Conservation (phyloP, 2,329 filamentous ascomycete genomes). For the Fusarium sp. region DNA sequence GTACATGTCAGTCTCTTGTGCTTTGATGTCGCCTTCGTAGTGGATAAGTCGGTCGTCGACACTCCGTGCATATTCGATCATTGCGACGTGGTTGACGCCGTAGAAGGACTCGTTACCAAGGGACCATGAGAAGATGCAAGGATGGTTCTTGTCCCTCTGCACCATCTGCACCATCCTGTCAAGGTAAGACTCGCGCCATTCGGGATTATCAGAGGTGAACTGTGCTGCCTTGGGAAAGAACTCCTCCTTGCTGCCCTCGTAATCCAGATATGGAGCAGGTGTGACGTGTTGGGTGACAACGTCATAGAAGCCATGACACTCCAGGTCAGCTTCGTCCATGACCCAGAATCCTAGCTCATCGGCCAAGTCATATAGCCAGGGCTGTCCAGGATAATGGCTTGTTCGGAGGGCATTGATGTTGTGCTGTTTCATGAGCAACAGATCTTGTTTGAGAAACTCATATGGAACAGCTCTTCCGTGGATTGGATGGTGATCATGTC, state of each 20-base stretch:
- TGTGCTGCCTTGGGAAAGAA: conserved; percentile 15
- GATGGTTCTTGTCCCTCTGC: conserved; percentile 14
- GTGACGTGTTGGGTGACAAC: conserved; percentile 9
- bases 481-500: conserved; percentile 6
- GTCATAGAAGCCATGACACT: conserved; percentile 11
- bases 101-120: conserved; percentile 14
- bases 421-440: conserved; percentile 15
- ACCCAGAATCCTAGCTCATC: conserved; percentile 17
- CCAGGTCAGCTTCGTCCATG: conserved; percentile 15
- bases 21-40: conserved; percentile 16
- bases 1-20: conserved; percentile 16
- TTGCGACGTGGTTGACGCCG: conserved; percentile 2
- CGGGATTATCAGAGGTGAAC: conserved; percentile 9
- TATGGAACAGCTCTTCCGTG: conserved; percentile 9
- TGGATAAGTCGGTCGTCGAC: conserved; percentile 10
- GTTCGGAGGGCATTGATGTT: conserved; percentile 18
- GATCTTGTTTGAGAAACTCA: conserved; percentile 11
- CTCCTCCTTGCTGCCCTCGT: conserved; percentile 16
- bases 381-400: conserved; percentile 3
- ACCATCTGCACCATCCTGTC: conserved; percentile 14
- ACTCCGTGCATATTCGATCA: conserved; percentile 14
- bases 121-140: conserved; percentile 14
- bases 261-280: conserved; percentile 7
- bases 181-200: not conserved
- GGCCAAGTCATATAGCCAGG: conserved; percentile 9